Evolutionary conservation across 2,329 filamentous ascomycete species (phyloP), one percentile per base, ranked within the genome.

Genomic region (Cercospora sp.): DNA sequence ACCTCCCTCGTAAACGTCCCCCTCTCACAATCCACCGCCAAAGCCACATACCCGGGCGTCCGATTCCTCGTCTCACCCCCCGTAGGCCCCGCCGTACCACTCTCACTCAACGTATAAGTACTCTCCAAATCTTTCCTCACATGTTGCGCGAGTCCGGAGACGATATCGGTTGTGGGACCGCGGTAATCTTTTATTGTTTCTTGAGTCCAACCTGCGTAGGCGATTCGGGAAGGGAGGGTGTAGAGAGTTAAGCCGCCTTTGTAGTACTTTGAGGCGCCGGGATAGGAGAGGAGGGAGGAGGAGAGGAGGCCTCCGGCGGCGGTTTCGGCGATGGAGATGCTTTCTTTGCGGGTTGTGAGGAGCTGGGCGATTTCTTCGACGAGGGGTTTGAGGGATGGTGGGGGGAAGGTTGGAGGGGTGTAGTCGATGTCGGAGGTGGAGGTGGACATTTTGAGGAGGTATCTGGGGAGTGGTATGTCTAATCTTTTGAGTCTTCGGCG

Each of bases 1-100:
- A 87, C 73, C 76, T 90, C 88, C 64, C 82, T 82, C 63, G 82
- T 85, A 67, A 83, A 81, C 0, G 81, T 84, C 0, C 84, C 86
- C n/a, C 78, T 78, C 18, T 85, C 82, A 13, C 82, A 82, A 23
- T 83, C 83, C 7, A 90, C 85, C n/a, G 87, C 87, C 42, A 90
- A 76, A 16, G 88, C 87, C 30, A 89, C 86, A 80, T 89, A 90
- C 1, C 88, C 88, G 80, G 87, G 88, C 40, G 81, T 86, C 45
- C 88, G 78, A 75, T 89, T 89, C 69, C 78, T 80, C 55, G 84
- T 85, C 30, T 78, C 78, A 0, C 87, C 88, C 12, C 85, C 86
- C 0, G 85, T 88, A 8, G 88, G 88, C 0, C 88, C 88, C n/a
- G 88, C 88, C 2, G 87, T 90, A 0, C 88, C 88, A 63, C 84